Evolutionary conservation across 805 yeast genomes (phyloP), one percentile per base, ranked within the genome.

Genomic region (Candida piceae): DNA sequence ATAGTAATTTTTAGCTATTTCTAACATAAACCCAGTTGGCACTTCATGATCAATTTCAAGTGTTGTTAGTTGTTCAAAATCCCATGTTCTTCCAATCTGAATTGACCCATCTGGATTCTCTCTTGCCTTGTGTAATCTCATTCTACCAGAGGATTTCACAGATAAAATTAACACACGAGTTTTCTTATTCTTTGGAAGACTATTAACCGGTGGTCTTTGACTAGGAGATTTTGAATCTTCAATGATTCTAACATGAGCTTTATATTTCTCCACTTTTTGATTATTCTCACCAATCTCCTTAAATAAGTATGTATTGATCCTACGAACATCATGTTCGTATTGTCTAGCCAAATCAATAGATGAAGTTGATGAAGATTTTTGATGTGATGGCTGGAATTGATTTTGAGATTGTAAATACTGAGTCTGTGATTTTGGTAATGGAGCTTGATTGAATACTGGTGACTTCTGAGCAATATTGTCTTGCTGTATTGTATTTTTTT

Each of bases 81-180:
- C 79, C 97, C 97, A 89, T 3, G 95, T 83, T 52, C 96, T 74
- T 22, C 97, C 97, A 35, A 89, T 85, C 60, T 89, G 97, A 50
- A 84, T 77, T 1, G 79, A 58, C 1, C 84, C 80, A 48, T 84
- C 84, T 8, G 74, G 66, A 48, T 83, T 82, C 55, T 77, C 87
- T 50, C 94, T 79, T 2, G 94, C 96, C 60, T 90, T 89, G 56
- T 88, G 96, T 10, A 89, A 50, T 39, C 79, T 69, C 22, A 84
- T 80, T 18, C 82, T 63, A 0, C 90, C 90, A 6, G 80, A 70
- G 32, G 72, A 67, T 53, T 81, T 76, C 2, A 74, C 76, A 25
- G 89, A 76, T 16, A 80, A 58, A 10, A 75, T 72, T 41, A 84
- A 60, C 4, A 82, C 63, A 53, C 94, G 66, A 27, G 71, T 67